A percentile compares a stretch with the other conserved stretches of the same genome.
Evolutionary conservation across 352 stramenopile species (phyloP).

Genomic region (Phytophthora hibernalis): DNA sequence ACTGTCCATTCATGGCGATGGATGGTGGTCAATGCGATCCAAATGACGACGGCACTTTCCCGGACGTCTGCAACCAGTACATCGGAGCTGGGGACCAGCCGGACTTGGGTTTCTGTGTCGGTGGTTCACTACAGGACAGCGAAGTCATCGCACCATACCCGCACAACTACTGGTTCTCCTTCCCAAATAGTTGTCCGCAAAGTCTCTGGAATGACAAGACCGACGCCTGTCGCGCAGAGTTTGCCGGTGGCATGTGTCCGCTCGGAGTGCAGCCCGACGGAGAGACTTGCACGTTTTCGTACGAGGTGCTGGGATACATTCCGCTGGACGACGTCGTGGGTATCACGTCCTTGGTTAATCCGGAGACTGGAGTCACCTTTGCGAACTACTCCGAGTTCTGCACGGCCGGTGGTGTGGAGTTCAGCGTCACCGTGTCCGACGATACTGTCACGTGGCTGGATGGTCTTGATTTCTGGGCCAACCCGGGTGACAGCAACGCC

Average conservation of each 20-base stretch:
- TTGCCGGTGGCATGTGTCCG: constrained; percentile 53
- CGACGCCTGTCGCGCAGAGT: constrained; percentile 39
- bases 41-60: constrained; percentile 45
- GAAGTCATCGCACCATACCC: constrained; percentile 74
- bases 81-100: constrained; percentile 47
- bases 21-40: constrained; percentile 63
- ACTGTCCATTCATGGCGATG: constrained; percentile 65
- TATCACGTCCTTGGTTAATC: constrained; percentile 69
- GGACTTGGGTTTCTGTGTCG: constrained; percentile 60
- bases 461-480: constrained; percentile 71
- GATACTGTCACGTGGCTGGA: constrained; percentile 39
- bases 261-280: constrained; percentile 63
- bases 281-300: constrained; percentile 67
- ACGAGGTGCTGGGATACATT: constrained; percentile 69
- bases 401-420: constrained; percentile 58
- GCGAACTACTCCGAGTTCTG: constrained; percentile 71
- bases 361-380: constrained; percentile 43
- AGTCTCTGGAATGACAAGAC: constrained; percentile 55
- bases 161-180: constrained; percentile 86
- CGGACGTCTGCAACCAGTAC: constrained; percentile 62
- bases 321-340: constrained; percentile 71
- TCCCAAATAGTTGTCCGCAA: constrained; percentile 72
- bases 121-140: constrained; percentile 45
- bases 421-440: constrained; percentile 41
- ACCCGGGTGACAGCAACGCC: constrained; percentile 48